Percentiles rank a stretch among this genome's conserved stretches.
Evolutionary conservation across 192 early-diverging fungal genomes (phyloP).

Genomic region (Allomyces arbusculus): DNA sequence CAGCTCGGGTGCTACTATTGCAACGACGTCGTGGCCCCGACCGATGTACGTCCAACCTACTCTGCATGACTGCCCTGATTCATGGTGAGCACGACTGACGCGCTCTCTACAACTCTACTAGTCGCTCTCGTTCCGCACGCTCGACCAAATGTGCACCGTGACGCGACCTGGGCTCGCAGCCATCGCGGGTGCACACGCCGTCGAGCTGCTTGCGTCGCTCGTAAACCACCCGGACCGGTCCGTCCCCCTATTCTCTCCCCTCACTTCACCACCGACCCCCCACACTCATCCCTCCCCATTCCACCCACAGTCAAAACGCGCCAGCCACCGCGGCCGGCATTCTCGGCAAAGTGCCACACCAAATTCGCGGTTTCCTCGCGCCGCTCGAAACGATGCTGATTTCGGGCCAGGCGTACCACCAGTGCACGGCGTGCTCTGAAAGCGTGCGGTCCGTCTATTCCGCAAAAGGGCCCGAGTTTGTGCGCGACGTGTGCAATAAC

Average conservation of each 20-base stretch:
- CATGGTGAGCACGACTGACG: not conserved
- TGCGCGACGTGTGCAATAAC: conserved; percentile 46
- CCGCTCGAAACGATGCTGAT: conserved; percentile 71
- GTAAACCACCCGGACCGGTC: conserved; percentile 66
- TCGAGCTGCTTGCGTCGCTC: conserved; percentile 74
- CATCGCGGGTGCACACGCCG: conserved; percentile 64
- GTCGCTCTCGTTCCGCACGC: conserved; percentile 76
- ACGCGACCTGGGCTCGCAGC: conserved; percentile 87
- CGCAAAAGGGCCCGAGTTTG: conserved; percentile 46
- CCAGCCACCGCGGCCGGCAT: conserved; percentile 4
- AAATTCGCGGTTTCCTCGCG: conserved; percentile 77
- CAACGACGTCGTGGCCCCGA: conserved; percentile 93
- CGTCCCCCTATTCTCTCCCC: conserved; percentile 3
- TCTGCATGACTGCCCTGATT: not conserved
- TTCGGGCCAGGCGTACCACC: conserved; percentile 58
- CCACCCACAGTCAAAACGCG: not conserved
- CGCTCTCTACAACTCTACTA: conserved; percentile 2
- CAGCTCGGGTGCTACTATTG: conserved; percentile 91
- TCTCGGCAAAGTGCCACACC: conserved; percentile 73
- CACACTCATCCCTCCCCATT: conserved; percentile 26
- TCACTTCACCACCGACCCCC: conserved; percentile 21
- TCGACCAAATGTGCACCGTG: conserved; percentile 98
- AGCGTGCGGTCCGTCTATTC: conserved; percentile 11
- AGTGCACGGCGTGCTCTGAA: conserved; percentile 81
- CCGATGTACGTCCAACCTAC: conserved; percentile 39